These are phyloP conservation scores for Colletotrichum tropicale DNA, from an alignment of 2,329 filamentous ascomycete species.

Conservation along the genomic window DNA sequence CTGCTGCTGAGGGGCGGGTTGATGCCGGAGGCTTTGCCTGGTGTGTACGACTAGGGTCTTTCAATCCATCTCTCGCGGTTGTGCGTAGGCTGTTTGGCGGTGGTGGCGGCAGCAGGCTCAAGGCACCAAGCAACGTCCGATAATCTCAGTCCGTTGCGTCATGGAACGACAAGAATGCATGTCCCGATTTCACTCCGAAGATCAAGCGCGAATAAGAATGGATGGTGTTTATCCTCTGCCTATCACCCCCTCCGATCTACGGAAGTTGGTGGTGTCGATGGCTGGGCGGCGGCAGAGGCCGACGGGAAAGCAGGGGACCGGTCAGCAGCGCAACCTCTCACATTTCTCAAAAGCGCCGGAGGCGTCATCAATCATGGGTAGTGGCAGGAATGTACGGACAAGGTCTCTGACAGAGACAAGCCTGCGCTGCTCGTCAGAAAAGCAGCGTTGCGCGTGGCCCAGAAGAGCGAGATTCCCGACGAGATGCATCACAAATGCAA, in stretches of 20 bases:
- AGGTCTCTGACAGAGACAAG: background rate
- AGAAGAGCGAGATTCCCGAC: background rate
- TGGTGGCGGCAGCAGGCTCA: background rate
- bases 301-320: background rate
- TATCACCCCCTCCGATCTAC: constrained; percentile 10
- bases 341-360: constrained; percentile 16
- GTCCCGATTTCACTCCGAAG: background rate
- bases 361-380: constrained; percentile 4
- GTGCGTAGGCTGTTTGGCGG: background rate
- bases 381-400: background rate
- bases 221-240: background rate
- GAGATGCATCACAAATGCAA: background rate
- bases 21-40: background rate
- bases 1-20: background rate
- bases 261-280: constrained; percentile 2
- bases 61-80: background rate
- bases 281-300: constrained; percentile 5
- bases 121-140: background rate
- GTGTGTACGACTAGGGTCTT: background rate
- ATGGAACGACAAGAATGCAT: background rate
- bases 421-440: background rate
- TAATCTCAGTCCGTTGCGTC: background rate
- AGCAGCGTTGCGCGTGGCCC: background rate
- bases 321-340: background rate
- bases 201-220: background rate